Percentiles rank a stretch among this genome's conserved stretches.
phyloP scores from a whole-genome alignment of 192 early-diverging fungal genomes.

The Backusella mclennaniae region DNA sequence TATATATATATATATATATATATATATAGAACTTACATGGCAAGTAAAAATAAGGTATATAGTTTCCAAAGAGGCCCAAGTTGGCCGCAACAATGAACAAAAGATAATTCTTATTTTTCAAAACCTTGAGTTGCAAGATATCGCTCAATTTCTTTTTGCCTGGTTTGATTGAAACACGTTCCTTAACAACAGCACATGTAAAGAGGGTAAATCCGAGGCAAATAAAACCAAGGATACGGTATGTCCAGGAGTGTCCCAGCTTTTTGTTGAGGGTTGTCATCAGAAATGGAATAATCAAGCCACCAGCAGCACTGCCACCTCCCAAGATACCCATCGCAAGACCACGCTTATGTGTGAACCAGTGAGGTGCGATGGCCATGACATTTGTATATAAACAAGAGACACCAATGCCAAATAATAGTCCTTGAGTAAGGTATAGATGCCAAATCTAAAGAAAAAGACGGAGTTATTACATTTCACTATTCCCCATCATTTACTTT shows the following conservation, averaged over 20 bases:
- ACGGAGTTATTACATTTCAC: too few species aligned
- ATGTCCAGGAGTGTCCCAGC: conserved; percentile 52
- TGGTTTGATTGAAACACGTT: not conserved
- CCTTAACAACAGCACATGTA: conserved; percentile 14
- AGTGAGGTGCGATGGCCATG: conserved; percentile 48
- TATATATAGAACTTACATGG: not conserved
- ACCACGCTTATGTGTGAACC: conserved; percentile 54
- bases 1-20: too few species aligned
- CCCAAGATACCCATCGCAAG: conserved; percentile 52
- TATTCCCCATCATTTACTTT: too few species aligned
- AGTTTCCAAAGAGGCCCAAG: conserved; percentile 19
- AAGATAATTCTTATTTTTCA: conserved; percentile 17
- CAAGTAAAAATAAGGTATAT: conserved; percentile 25
- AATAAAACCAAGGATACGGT: conserved; percentile 29
- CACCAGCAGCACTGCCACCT: conserved; percentile 71
- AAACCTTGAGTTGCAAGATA: conserved; percentile 12
- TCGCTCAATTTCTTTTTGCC: conserved; percentile 13
- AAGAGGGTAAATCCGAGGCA: not conserved
- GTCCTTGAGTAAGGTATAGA: conserved; percentile 54
- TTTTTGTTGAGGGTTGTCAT: conserved; percentile 50
- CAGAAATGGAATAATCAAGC: conserved; percentile 59
- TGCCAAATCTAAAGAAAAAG: conserved; percentile 44
- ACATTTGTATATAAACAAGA: conserved; percentile 19
- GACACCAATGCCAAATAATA: conserved; percentile 50
- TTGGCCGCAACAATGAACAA: conserved; percentile 19